These are phyloP conservation scores for Populus deltoides DNA, from an alignment of 345 rosid genomes.

Conservation along the genomic window DNA sequence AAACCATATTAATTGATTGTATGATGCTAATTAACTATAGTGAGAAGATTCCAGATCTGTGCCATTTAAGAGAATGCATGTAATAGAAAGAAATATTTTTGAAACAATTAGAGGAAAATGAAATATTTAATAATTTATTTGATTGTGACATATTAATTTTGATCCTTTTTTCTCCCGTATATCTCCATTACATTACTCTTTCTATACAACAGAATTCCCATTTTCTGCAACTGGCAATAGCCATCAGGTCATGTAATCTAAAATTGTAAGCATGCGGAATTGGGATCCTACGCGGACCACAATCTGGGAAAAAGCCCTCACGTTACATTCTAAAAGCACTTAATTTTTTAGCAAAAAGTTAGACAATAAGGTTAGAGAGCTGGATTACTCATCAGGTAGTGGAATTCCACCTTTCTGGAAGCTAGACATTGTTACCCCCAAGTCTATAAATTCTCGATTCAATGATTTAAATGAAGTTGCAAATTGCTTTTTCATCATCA, in stretches of 20 bases:
- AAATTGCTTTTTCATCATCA: neutral
- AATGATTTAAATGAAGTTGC: neutral
- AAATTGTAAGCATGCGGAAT: slow-evolving; percentile 23
- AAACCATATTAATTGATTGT: too few species aligned
- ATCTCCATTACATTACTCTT: neutral
- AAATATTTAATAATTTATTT: too few species aligned
- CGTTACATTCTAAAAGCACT: slow-evolving; percentile 31
- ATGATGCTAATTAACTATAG: too few species aligned
- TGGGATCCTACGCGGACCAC: slow-evolving; percentile 64
- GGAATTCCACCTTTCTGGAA: slow-evolving; percentile 4
- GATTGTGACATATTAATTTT: too few species aligned
- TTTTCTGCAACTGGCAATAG: neutral
- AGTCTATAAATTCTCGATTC: neutral
- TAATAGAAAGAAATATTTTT: too few species aligned
- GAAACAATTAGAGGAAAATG: too few species aligned
- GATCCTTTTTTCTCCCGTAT: too few species aligned
- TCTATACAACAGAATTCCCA: neutral
- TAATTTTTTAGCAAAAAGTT: slow-evolving; percentile 2
- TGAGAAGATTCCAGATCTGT: too few species aligned
- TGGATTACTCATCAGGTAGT: neutral
- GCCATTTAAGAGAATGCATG: too few species aligned
- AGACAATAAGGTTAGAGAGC: neutral
- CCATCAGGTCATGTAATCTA: slow-evolving; percentile 19
- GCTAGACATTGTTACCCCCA: neutral
- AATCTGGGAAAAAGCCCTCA: slow-evolving; percentile 5